phyloP scores from a whole-genome alignment of 139 green algal species.

The Volvox africanus region DNA sequence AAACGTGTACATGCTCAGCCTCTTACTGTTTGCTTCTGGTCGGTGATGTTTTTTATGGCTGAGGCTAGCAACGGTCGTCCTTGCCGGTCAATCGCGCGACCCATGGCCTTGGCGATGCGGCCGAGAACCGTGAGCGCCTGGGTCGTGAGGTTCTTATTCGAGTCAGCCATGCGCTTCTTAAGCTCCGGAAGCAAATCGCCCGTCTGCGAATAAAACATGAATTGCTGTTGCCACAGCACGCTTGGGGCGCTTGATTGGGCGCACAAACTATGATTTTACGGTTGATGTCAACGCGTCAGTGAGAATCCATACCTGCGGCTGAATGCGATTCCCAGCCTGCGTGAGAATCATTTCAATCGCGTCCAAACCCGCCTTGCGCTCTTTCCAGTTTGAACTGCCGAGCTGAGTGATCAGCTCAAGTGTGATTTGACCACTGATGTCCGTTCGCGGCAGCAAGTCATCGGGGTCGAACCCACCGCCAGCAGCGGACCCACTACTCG shows the following conservation, averaged over 20 bases:
- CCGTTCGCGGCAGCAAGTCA: conserved; percentile 82
- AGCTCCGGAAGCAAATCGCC: conserved; percentile 89
- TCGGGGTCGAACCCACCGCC: conserved; percentile 64
- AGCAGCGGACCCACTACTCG: conserved; percentile 32
- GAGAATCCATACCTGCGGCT: conserved; percentile 55
- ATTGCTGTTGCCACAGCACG: not conserved
- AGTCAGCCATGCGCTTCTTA: conserved; percentile 89
- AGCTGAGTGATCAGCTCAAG: conserved; percentile 60
- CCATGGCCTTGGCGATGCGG: conserved; percentile 88
- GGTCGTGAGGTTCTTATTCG: conserved; percentile 91
- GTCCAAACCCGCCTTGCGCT: conserved; percentile 90
- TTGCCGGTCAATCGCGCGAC: conserved; percentile 74
- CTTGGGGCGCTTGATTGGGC: no score
- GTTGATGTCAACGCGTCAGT: not conserved
- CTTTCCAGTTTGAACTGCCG: conserved; percentile 91
- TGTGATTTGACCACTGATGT: conserved; percentile 83
- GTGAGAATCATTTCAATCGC: conserved; percentile 80
- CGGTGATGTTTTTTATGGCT: conserved; percentile 83
- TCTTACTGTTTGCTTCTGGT: conserved; percentile 90
- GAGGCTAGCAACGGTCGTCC: conserved; percentile 67
- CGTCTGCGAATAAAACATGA: conserved; percentile 47
- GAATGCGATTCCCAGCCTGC: conserved; percentile 68
- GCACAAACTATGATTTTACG: no score
- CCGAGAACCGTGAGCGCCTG: conserved; percentile 79
- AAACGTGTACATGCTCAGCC: no score